These are phyloP conservation scores for Cyphellophora europaea DNA, from an alignment of 2,329 filamentous ascomycete species.

Conservation along the genomic window DNA sequence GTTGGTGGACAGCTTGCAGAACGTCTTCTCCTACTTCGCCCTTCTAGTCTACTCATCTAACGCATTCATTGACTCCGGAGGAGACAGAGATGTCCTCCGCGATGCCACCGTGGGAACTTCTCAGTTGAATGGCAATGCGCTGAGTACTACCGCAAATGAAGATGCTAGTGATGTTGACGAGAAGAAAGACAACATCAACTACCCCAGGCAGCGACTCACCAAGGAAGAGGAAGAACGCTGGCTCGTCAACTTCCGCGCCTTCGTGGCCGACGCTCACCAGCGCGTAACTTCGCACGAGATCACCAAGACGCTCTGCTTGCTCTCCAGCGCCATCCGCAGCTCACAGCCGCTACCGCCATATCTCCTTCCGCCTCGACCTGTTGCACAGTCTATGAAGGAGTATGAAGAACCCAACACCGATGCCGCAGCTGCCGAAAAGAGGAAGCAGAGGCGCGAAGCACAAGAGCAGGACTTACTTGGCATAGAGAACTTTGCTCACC, in stretches of 20 bases:
- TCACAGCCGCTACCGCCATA: slow-evolving; percentile 64
- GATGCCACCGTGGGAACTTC: neutral
- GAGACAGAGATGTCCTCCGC: neutral
- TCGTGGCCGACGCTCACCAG: slow-evolving; percentile 19
- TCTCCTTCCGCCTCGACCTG: slow-evolving; percentile 47
- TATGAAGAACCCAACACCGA: slow-evolving; percentile 37
- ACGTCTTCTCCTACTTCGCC: slow-evolving; percentile 58
- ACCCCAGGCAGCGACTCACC: neutral
- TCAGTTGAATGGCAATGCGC: neutral
- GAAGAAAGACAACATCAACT: slow-evolving; percentile 6
- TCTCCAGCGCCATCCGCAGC: slow-evolving; percentile 58
- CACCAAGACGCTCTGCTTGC: slow-evolving; percentile 58
- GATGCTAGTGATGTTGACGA: slow-evolving; percentile 1
- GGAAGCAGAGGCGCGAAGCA: too few relatives aligned
- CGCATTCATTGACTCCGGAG: slow-evolving; percentile 31
- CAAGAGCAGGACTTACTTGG: slow-evolving; percentile 42
- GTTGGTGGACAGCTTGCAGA: slow-evolving; percentile 51
- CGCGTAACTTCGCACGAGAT: slow-evolving; percentile 51
- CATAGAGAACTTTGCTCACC: slow-evolving; percentile 56
- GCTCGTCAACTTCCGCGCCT: slow-evolving; percentile 45
- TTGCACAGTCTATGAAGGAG: slow-evolving; percentile 31
- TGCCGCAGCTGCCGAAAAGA: neutral
- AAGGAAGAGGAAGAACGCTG: slow-evolving; percentile 31
- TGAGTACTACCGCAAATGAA: neutral
- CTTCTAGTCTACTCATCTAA: slow-evolving; percentile 56